A percentile compares a stretch with the other conserved stretches of the same genome.
These are phyloP conservation scores for Solanum etuberosum DNA, from an alignment of 257 asterid genomes.

Conservation along the genomic window DNA sequence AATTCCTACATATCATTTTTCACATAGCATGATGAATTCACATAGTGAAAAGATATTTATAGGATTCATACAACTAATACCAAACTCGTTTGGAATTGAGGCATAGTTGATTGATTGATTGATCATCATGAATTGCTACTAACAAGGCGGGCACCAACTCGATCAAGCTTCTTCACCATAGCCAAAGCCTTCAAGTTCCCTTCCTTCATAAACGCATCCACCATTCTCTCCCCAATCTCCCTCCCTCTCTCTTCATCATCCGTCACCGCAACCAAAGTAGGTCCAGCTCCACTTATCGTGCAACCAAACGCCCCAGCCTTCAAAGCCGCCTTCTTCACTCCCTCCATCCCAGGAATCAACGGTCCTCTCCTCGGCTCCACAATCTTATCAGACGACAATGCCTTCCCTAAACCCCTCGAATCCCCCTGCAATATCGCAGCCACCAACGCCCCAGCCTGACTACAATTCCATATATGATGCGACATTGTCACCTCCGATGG, in stretches of 20 bases:
- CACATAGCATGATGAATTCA: neutral
- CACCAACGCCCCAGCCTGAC: constrained; percentile 88
- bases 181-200: constrained; percentile 69
- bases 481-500: constrained; percentile 68
- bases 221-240: constrained; percentile 82
- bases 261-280: constrained; percentile 75
- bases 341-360: constrained; percentile 89
- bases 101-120: neutral
- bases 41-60: neutral
- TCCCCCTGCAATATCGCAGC: constrained; percentile 76
- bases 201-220: constrained; percentile 61
- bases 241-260: constrained; percentile 49
- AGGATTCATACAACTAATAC: neutral
- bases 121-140: constrained; percentile 38
- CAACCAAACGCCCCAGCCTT: constrained; percentile 75
- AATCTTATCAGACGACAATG: constrained; percentile 69
- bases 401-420: constrained; percentile 53
- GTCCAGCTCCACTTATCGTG: constrained; percentile 93
- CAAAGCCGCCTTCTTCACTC: constrained; percentile 72
- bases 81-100: neutral
- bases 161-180: constrained; percentile 64
- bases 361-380: constrained; percentile 88
- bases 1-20: neutral
- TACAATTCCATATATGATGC: constrained; percentile 66
- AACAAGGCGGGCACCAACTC: constrained; percentile 80